Conservation (phyloP, 2,329 filamentous ascomycete genomes). For the Claviceps maximensis region DNA sequence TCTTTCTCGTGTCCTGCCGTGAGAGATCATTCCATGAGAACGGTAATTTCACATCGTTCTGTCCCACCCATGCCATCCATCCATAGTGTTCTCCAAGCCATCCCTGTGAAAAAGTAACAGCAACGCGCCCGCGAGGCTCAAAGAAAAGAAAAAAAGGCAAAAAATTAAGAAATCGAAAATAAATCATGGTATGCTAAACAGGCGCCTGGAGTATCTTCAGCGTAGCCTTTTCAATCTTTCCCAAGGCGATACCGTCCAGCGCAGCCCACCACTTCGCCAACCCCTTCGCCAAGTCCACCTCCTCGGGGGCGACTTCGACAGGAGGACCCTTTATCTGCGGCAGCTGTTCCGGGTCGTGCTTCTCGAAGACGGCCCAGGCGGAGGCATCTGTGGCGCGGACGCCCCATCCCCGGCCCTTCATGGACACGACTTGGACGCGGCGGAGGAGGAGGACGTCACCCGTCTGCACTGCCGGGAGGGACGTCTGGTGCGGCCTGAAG, state of each 20-base stretch:
- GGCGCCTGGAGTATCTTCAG: constrained; percentile 14
- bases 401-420: constrained; percentile 42
- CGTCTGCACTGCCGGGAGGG: constrained; percentile 38
- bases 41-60: too few species aligned
- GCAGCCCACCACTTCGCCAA: constrained; percentile 36
- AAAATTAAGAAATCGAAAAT: not conserved
- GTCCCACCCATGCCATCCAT: too few species aligned
- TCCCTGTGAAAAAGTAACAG: too few species aligned
- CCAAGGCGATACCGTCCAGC: constrained; percentile 32
- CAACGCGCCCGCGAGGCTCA: too few species aligned
- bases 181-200: not conserved
- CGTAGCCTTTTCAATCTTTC: constrained; percentile 35
- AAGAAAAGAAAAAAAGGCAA: not conserved
- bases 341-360: constrained; percentile 23
- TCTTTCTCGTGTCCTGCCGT: too few species aligned
- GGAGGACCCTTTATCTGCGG: constrained; percentile 47
- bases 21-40: too few species aligned
- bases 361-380: constrained; percentile 49
- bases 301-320: constrained; percentile 39
- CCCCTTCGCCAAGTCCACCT: constrained; percentile 34
- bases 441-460: constrained; percentile 48
- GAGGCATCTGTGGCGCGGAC: constrained; percentile 41
- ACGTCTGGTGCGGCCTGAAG: constrained; percentile 43
- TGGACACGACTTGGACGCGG: constrained; percentile 38
- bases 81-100: too few species aligned